These are phyloP conservation scores for Citrus sinensis DNA, from an alignment of 345 rosid genomes.

Conservation along the genomic window DVS_A1.0 CM039163.1:44184001-44184500, in stretches of 20 bases:
- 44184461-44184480: background rate
- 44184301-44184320: background rate
- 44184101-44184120: background rate
- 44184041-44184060: no score
- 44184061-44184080: no score
- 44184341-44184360: background rate
- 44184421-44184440: background rate
- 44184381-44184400: slow-evolving; percentile 15
- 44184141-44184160: background rate
- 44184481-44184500: background rate
- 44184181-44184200: background rate
- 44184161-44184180: background rate
- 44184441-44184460: background rate
- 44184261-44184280: background rate
- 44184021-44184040: no score
- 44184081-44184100: no score
- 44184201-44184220: background rate
- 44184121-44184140: background rate
- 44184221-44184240: background rate
- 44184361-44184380: background rate
- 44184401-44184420: slow-evolving; percentile 7
- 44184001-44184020: no score
- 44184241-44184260: background rate
- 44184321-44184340: background rate
- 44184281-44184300: background rate